Evolutionary conservation across 2,329 filamentous ascomycete genomes (phyloP), one percentile per base, ranked within the genome.

Genomic region (Blastomyces emzantsi): DNA sequence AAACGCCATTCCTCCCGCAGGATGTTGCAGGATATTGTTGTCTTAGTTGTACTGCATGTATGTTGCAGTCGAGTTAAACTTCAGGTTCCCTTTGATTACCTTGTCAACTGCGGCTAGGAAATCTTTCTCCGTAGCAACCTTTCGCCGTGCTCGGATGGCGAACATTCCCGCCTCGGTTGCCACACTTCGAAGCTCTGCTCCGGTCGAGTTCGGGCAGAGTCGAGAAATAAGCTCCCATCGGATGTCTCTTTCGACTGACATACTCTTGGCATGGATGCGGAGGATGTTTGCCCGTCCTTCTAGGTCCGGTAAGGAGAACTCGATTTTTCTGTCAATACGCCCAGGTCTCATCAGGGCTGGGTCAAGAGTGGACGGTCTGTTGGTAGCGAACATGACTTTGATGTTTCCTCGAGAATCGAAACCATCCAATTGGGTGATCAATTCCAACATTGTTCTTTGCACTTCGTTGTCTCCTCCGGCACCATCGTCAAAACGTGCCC

Each of bases 341-440:
- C 93, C 93, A 13, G 93, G 93, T 80, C 93, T 85, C 92, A 97
- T 97, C 68, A 97, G 83, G 2, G 93, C 93, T n/a, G 93, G 93
- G 74, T 97, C 93, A 63, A 97, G 83, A 3, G 93, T 97, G 3
- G 92, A 96, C 2, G 93, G 93, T 76, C 93, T 85, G 83, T 97
- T 97, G 75, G 93, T 97, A 64, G 93, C 93, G 73, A 97, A 97
- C 93, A 97, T 97, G 78, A 97, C 93, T 80, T 97, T 97, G 83
- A 97, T 97, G 78, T 97, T 97, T 76, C 93, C 93, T 76, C 93
- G 85, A 59, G 92, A 90, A 74, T 97, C 93, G 81, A 97, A 97
- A 67, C 93, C 93, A 73, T 97, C 93, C 57, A 97, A 83, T 77
- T 97, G 93, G 43, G 93, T 97, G 73, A 97, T 97, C 62, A 97